Conservation (phyloP, 352 stramenopile species). For the Thalassiosira exigua region DNA sequence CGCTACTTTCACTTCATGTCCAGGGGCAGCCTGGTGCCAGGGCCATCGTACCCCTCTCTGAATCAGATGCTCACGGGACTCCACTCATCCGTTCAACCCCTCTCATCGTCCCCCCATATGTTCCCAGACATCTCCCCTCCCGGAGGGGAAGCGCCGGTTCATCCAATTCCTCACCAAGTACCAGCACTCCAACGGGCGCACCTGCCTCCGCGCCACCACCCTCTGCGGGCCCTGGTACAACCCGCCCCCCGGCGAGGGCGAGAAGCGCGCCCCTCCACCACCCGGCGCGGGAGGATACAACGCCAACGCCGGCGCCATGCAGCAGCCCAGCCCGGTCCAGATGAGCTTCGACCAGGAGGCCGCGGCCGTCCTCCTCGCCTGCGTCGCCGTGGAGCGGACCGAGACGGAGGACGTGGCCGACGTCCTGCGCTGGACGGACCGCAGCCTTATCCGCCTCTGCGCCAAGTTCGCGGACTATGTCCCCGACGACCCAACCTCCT, state of each 20-base stretch:
- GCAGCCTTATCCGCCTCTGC: slow-evolving; percentile 97
- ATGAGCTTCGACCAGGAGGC: slow-evolving; percentile 98
- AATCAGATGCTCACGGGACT: too few relatives aligned
- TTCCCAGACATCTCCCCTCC: slow-evolving; percentile 80
- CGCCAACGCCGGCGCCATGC: slow-evolving; percentile 10
- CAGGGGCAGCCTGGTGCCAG: too few relatives aligned
- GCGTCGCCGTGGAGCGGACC: slow-evolving; percentile 86
- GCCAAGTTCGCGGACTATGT: slow-evolving; percentile 99
- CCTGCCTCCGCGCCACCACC: slow-evolving; percentile 96
- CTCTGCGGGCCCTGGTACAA: slow-evolving; percentile 94
- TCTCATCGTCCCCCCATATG: too few relatives aligned
- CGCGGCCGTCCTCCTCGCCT: slow-evolving; percentile 95
- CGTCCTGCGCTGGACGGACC: slow-evolving; percentile 94
- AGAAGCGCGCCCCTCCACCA: slow-evolving; percentile 81
- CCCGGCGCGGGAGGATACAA: slow-evolving; percentile 45
- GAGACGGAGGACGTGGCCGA: slow-evolving; percentile 90
- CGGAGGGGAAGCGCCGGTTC: slow-evolving; percentile 92
- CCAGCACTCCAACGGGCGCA: slow-evolving; percentile 95
- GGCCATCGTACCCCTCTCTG: too few relatives aligned
- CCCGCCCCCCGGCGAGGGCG: slow-evolving; percentile 50
- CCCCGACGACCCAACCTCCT: slow-evolving; percentile 96
- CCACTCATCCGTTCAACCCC: too few relatives aligned
- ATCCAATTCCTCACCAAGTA: slow-evolving; percentile 99
- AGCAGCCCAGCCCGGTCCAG: slow-evolving; percentile 88
- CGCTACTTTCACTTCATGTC: too few relatives aligned